Conservation (phyloP, 2,329 filamentous ascomycete genomes). For the Calonectria henricotiae region DNA sequence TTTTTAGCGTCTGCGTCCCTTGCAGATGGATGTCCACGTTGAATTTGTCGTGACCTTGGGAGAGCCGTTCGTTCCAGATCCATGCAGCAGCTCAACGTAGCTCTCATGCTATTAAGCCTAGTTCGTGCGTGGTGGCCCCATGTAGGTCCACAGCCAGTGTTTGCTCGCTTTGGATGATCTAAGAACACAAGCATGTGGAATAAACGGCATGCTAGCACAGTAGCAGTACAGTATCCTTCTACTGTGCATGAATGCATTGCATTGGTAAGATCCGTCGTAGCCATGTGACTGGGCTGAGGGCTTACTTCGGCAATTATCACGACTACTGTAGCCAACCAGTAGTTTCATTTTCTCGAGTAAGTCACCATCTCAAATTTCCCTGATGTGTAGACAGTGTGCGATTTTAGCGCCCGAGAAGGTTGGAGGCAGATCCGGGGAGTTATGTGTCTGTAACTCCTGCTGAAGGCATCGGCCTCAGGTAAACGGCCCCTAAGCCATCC, state of each 20-base stretch:
- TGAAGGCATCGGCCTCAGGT: slow-evolving; percentile 11
- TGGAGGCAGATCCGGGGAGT: slow-evolving; percentile 17
- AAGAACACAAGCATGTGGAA: slow-evolving; percentile 12
- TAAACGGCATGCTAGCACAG: slow-evolving; percentile 23
- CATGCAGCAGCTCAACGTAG: slow-evolving; percentile 6
- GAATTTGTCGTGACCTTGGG: slow-evolving; percentile 27
- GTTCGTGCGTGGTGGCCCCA: slow-evolving; percentile 18
- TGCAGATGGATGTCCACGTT: slow-evolving; percentile 32
- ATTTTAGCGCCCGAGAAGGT: slow-evolving; percentile 20
- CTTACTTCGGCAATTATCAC: slow-evolving; percentile 14
- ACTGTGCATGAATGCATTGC: slow-evolving; percentile 47
- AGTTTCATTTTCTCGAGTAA: slow-evolving; percentile 19
- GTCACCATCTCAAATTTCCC: slow-evolving; percentile 1
- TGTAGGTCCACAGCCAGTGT: slow-evolving; percentile 6
- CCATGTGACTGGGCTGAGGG: slow-evolving; percentile 25
- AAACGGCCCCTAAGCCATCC: slow-evolving; percentile 2
- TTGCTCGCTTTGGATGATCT: not conserved
- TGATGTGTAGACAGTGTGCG: slow-evolving; percentile 1
- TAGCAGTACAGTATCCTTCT: slow-evolving; percentile 22
- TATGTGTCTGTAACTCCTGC: slow-evolving; percentile 30
- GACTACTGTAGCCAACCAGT: slow-evolving; percentile 5
- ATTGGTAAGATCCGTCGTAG: slow-evolving; percentile 11
- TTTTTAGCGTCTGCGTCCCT: slow-evolving; percentile 22
- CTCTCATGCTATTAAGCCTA: not conserved
- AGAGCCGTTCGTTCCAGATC: slow-evolving; percentile 33